These are phyloP conservation scores for Geotrichum phurueaensis DNA, from an alignment of 1,139 yeast species.

Conservation along the genomic window DNA sequence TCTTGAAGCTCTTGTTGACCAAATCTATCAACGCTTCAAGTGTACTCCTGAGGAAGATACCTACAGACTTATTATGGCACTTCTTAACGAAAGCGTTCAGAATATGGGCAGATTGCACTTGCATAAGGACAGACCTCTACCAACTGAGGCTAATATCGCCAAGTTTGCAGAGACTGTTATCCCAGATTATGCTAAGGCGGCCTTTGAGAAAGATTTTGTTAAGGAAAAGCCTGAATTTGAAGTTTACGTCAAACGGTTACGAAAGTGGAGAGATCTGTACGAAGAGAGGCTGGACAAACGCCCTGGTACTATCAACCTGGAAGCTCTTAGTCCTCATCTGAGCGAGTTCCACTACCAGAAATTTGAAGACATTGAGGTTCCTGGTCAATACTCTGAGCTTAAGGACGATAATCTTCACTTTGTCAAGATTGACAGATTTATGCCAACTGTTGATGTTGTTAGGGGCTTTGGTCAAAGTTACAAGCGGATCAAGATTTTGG, in stretches of 20 bases:
- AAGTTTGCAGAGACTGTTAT: constrained; percentile 90
- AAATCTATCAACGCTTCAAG: constrained; percentile 88
- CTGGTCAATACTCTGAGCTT: constrained; percentile 78
- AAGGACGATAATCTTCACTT: constrained; percentile 84
- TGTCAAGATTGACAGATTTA: constrained; percentile 84
- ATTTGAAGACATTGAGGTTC: constrained; percentile 95
- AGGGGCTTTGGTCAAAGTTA: constrained; percentile 92
- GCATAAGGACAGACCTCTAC: constrained; percentile 83
- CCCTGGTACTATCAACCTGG: constrained; percentile 71
- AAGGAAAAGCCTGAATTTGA: constrained; percentile 84
- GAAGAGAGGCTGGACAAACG: constrained; percentile 83
- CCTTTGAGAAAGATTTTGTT: constrained; percentile 88
- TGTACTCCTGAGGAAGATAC: constrained; percentile 96
- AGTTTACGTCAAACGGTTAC: constrained; percentile 70
- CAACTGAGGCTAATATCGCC: constrained; percentile 83
- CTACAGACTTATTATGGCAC: constrained; percentile 83
- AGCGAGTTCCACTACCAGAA: constrained; percentile 97
- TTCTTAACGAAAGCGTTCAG: constrained; percentile 89
- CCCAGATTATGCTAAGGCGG: constrained; percentile 84
- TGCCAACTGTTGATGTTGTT: constrained; percentile 82
- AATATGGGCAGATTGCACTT: constrained; percentile 72
- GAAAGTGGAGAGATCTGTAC: constrained; percentile 88
- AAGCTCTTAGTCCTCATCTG: constrained; percentile 87
- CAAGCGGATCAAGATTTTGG: constrained; percentile 82
- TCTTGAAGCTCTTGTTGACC: constrained; percentile 90